These are phyloP conservation scores for Schoenoplectus tabernaemontani DNA, from an alignment of 202 grass and related monocot species.

Conservation along the genomic window DNA sequence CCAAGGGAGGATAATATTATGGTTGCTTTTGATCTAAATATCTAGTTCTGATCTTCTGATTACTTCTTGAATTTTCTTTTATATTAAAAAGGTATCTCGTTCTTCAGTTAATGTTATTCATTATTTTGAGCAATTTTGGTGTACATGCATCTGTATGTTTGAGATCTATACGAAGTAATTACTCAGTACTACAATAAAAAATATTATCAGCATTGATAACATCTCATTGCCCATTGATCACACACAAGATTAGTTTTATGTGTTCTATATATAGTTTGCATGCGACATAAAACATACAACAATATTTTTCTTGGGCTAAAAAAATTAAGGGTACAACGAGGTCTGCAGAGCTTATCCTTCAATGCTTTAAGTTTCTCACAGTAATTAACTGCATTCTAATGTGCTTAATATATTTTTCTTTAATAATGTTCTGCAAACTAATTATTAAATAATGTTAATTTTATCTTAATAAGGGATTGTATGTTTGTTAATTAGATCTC, in stretches of 20 bases:
- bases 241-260: neutral
- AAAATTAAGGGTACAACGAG: neutral
- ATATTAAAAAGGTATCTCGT: neutral
- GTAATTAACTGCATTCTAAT: neutral
- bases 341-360: neutral
- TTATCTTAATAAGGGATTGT: neutral
- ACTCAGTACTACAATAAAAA: neutral
- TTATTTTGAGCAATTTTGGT: neutral
- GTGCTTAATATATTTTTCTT: neutral
- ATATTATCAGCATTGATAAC: neutral
- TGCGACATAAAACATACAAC: neutral
- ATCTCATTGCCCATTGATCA: neutral
- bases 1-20: neutral
- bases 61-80: neutral
- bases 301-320: neutral
- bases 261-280: neutral
- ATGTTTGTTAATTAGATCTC: neutral
- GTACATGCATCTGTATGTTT: neutral
- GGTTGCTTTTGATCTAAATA: neutral
- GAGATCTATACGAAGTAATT: neutral
- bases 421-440: neutral
- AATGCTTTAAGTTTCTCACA: neutral
- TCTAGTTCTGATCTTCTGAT: neutral
- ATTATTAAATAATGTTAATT: neutral
- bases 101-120: neutral